Evolutionary conservation across 2,329 filamentous ascomycete genomes (phyloP), one percentile per base, ranked within the genome.

Genomic region (Seiridium cupressi): DNA sequence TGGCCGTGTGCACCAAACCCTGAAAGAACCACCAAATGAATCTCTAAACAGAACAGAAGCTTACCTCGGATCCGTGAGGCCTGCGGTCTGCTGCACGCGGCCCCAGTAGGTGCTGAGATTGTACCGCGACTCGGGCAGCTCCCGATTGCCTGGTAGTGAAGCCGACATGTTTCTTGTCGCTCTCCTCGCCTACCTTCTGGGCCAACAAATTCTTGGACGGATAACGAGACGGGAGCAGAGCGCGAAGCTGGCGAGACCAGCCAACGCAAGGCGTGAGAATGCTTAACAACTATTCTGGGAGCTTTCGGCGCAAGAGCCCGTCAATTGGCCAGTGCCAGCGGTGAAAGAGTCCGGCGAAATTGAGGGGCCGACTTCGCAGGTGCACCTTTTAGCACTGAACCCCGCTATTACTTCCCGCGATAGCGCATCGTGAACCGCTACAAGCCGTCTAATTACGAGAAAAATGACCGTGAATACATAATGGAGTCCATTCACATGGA

Each of bases 11-110:
- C 42, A 7, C 42, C 9, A 49, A 32, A 10, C 26, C 18, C 35
- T 13, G 47, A 18, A 31, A 32, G 47, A 32, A 10, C 26, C 4
- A 49, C 11, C 9, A 10, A 7, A 10, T 9, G 9, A 49, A 49
- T 10, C 18, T 31, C 13, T 40, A 6, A 5, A 49, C 5, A 8
- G 31, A n/a, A 32, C 13, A 34, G 18, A 32, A 62, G 76, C 91
- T 88, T 83, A 98, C 94, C 93, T 95, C 67, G 95, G 95, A 81
- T 99, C 95, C 73, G 93, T 90, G 69, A 99, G 88, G 69, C 93
- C 89, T 62, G 91, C 89, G 18, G 93, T 89, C 80, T 99, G 94
- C 78, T 85, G 87, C 71, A 98, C 95, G 61, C 95, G 89, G 65
- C 95, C 95, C 91, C 91, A 95, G 79, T 99, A 99, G 51, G 93